phyloP scores from a whole-genome alignment of 2,329 filamentous ascomycete species.

The Botrytis elliptica region DNA sequence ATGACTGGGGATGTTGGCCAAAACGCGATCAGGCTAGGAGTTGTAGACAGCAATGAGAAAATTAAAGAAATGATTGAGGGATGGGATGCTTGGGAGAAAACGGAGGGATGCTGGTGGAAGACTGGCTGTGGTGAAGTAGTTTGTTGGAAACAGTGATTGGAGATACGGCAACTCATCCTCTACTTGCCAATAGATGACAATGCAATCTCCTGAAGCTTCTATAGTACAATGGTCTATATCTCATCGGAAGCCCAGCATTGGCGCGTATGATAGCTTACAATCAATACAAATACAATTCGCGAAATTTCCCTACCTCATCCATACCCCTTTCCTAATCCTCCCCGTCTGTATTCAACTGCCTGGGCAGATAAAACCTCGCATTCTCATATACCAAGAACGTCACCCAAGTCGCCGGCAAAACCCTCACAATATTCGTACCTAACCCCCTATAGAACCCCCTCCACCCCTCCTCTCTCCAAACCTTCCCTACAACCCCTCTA shows the following conservation, averaged over 20 bases:
- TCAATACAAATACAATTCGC: not conserved
- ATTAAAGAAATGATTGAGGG: not conserved
- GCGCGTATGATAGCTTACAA: not conserved
- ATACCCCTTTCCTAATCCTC: not conserved
- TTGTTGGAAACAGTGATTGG: slow-evolving; percentile 17
- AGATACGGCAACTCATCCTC: not conserved
- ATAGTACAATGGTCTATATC: not conserved
- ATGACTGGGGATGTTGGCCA: slow-evolving; percentile 4
- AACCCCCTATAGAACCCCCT: slow-evolving; percentile 89
- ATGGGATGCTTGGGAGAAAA: slow-evolving; percentile 18
- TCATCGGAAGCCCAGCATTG: not conserved
- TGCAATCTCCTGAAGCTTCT: not conserved
- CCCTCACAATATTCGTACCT: slow-evolving; percentile 82
- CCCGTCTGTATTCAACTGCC: slow-evolving; percentile 24
- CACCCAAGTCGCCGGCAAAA: slow-evolving; percentile 92
- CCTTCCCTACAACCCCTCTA: slow-evolving; percentile 66
- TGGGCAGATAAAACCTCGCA: slow-evolving; percentile 68
- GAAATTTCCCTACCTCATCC: no score
- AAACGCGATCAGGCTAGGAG: not conserved
- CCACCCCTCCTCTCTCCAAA: slow-evolving; percentile 77
- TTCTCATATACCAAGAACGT: slow-evolving; percentile 98
- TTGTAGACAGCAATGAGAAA: slow-evolving; percentile 9
- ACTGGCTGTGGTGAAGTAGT: slow-evolving; percentile 19
- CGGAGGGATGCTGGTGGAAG: slow-evolving; percentile 19
- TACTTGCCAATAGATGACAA: not conserved